Percentiles rank a stretch among this genome's conserved stretches.
Conservation (phyloP, 305 asterid species). For the Petunia hybrid region DNA sequence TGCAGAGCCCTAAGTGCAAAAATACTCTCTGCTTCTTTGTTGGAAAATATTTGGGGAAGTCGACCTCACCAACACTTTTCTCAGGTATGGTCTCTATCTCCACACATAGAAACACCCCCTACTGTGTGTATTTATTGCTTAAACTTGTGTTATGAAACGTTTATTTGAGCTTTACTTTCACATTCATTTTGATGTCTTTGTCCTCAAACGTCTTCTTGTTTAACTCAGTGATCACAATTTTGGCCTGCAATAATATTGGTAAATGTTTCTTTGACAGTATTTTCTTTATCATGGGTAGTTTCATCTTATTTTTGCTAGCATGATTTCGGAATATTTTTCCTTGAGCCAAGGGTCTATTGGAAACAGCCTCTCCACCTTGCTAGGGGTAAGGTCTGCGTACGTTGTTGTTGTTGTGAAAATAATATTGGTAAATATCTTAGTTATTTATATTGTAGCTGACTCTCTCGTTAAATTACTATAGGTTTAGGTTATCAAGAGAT, state of each 20-base stretch:
- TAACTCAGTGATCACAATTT: too few species aligned
- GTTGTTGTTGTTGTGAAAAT: too few species aligned
- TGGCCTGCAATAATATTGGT: too few species aligned
- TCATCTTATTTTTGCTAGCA: too few species aligned
- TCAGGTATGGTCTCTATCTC: neutral
- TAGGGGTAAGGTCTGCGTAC: too few species aligned
- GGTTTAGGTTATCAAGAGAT: too few species aligned
- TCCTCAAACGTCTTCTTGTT: neutral
- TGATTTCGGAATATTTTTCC: too few species aligned
- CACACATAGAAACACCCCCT: neutral
- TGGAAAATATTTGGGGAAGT: neutral
- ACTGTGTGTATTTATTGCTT: neutral
- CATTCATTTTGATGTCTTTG: neutral
- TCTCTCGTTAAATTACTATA: neutral
- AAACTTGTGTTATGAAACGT: neutral
- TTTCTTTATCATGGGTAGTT: too few species aligned
- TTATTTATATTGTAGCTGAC: constrained; percentile 4
- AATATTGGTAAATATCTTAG: constrained; percentile 3
- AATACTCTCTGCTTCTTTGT: neutral
- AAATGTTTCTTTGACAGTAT: too few species aligned
- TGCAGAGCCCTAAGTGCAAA: constrained; percentile 19
- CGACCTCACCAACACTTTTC: neutral
- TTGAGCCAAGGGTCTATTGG: too few species aligned
- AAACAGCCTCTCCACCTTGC: too few species aligned
- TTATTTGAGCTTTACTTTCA: neutral